Conservation (phyloP, 805 yeast genomes). For the Ogataea nitratoaversa region DNA sequence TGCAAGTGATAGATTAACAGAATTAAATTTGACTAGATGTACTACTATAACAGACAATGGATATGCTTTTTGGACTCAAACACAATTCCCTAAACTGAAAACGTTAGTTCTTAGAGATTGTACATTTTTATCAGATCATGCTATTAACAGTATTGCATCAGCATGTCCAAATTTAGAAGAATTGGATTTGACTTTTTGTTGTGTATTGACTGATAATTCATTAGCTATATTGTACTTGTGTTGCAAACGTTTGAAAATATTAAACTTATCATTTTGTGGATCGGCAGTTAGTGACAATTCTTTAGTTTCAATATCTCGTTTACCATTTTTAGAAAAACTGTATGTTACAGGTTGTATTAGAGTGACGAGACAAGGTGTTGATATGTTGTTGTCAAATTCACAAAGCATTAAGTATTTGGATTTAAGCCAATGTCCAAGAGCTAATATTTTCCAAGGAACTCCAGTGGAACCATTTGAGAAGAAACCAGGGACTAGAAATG, state of each 20-base stretch:
- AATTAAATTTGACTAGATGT: constrained; percentile 66
- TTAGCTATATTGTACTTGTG: constrained; percentile 63
- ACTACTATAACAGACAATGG: constrained; percentile 77
- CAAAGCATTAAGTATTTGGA: constrained; percentile 49
- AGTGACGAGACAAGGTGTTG: constrained; percentile 75
- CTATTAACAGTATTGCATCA: constrained; percentile 57
- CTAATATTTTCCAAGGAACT: constrained; percentile 56
- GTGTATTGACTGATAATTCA: constrained; percentile 67
- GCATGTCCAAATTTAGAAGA: constrained; percentile 55
- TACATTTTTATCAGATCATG: constrained; percentile 63
- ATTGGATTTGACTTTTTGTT: constrained; percentile 67
- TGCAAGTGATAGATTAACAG: constrained; percentile 51
- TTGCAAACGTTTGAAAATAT: constrained; percentile 48
- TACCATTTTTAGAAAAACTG: constrained; percentile 45
- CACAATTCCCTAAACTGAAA: constrained; percentile 49
- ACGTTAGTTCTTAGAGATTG: constrained; percentile 63
- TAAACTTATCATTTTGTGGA: constrained; percentile 72
- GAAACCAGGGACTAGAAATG: constrained; percentile 49
- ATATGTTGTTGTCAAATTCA: constrained; percentile 56
- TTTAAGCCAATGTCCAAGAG: constrained; percentile 70
- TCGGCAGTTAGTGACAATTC: constrained; percentile 75
- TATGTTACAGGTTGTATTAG: constrained; percentile 66
- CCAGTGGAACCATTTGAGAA: constrained; percentile 53
- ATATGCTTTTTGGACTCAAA: constrained; percentile 59
- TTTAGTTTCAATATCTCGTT: constrained; percentile 53